Evolutionary conservation across 2,329 filamentous ascomycete genomes (phyloP).

Genomic region (Coniochaeta hoffmannii): DNA sequence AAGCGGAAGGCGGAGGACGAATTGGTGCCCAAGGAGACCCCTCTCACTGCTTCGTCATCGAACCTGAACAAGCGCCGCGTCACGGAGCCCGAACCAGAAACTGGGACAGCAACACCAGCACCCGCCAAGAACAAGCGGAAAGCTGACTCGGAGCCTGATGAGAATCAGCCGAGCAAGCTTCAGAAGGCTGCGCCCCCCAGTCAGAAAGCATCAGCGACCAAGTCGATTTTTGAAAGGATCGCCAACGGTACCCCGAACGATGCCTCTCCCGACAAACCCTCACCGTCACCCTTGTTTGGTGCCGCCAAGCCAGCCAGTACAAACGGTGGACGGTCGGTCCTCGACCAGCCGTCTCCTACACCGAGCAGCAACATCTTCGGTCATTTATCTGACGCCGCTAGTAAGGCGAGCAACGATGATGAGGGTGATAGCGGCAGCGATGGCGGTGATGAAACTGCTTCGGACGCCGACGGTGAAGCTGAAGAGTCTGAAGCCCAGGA

Average conservation of each 20-base stretch:
- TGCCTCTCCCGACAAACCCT: constrained; percentile 19
- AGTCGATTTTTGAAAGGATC: constrained; percentile 49
- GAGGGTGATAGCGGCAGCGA: constrained; percentile 30
- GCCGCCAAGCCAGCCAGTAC: constrained; percentile 26
- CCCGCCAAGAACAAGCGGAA: constrained; percentile 47
- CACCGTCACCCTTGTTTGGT: constrained; percentile 23
- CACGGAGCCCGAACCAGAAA: constrained; percentile 29
- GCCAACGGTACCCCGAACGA: constrained; percentile 39
- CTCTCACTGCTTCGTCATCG: constrained; percentile 24
- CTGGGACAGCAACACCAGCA: constrained; percentile 21
- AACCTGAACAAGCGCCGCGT: constrained; percentile 44
- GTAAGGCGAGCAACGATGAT: constrained; percentile 45
- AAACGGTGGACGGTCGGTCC: constrained; percentile 31
- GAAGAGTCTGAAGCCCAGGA: constrained; percentile 35
- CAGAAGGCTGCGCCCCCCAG: constrained; percentile 30
- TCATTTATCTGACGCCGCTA: constrained; percentile 50
- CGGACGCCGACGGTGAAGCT: constrained; percentile 24
- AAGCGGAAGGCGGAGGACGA: constrained; percentile 55
- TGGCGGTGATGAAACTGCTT: constrained; percentile 7
- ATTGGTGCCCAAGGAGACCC: constrained; percentile 27
- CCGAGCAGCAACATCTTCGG: constrained; percentile 47
- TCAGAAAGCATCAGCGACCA: constrained; percentile 41
- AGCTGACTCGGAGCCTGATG: constrained; percentile 34
- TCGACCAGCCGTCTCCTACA: constrained; percentile 26
- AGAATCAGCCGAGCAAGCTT: constrained; percentile 42